phyloP scores from a whole-genome alignment of 2,329 filamentous ascomycete species.

The Rhynchosporium graminicola region DNA sequence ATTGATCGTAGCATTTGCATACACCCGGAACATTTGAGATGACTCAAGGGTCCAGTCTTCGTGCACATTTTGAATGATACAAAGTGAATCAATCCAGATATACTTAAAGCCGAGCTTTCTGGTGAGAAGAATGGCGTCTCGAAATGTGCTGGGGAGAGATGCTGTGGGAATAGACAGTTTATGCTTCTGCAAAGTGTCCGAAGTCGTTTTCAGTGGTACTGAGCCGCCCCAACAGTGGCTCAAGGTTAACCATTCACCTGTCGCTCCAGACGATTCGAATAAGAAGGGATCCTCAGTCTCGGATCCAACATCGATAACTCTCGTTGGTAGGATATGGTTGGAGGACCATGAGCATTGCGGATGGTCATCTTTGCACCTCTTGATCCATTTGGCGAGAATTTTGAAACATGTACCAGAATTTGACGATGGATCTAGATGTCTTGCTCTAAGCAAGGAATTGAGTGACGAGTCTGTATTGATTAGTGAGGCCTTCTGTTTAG shows the following conservation, averaged over 20 bases:
- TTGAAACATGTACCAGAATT: slow-evolving; percentile 2
- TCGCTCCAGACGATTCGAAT: slow-evolving; percentile 1
- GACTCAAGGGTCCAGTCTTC: slow-evolving; percentile 20
- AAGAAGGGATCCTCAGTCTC: slow-evolving; percentile 17
- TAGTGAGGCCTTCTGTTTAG: not conserved
- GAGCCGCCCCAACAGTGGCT: slow-evolving; percentile 26
- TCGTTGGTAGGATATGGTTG: slow-evolving; percentile 17
- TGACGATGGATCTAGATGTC: not conserved
- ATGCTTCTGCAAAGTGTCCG: not conserved
- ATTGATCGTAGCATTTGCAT: slow-evolving; percentile 4
- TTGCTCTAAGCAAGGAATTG: not conserved
- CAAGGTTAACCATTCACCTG: slow-evolving; percentile 21
- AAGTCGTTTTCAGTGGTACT: slow-evolving; percentile 8
- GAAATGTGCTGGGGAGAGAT: slow-evolving; percentile 20
- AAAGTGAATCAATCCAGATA: slow-evolving; percentile 29
- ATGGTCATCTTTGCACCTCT: slow-evolving; percentile 10
- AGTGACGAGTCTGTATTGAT: not conserved
- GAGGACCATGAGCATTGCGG: not conserved
- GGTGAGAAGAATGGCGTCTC: slow-evolving; percentile 21
- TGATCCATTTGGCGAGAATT: slow-evolving; percentile 16
- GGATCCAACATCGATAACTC: slow-evolving; percentile 27
- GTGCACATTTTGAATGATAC: slow-evolving; percentile 26
- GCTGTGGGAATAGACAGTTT: slow-evolving; percentile 7
- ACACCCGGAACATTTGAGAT: slow-evolving; percentile 17
- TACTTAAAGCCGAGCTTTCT: slow-evolving; percentile 15